Evolutionary conservation across 1,284 basidiomycete species (phyloP).

Genomic region (Fomitopsis palustris): DNA sequence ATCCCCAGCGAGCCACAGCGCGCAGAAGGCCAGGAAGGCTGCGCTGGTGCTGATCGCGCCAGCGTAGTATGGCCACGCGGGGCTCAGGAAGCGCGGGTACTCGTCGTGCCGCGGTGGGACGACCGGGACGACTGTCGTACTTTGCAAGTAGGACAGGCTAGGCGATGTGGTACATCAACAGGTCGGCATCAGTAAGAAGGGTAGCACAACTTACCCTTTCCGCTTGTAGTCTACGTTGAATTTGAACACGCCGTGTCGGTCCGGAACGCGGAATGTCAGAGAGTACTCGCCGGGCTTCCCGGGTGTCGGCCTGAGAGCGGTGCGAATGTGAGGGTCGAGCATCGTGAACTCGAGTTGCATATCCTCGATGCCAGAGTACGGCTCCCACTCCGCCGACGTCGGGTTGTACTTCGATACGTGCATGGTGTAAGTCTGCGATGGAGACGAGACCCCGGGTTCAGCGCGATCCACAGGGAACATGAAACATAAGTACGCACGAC

Average conservation of each 20-base stretch:
- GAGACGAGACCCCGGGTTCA: constrained; percentile 6
- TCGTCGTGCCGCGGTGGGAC: constrained; percentile 94
- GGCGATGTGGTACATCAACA: neutral
- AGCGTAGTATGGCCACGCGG: constrained; percentile 93
- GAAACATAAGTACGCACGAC: constrained; percentile 49
- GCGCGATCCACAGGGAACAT: neutral
- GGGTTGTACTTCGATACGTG: constrained; percentile 68
- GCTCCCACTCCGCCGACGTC: constrained; percentile 57
- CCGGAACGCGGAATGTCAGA: constrained; percentile 82
- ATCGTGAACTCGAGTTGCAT: constrained; percentile 96
- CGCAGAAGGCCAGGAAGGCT: constrained; percentile 82
- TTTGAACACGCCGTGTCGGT: constrained; percentile 97
- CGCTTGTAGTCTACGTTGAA: constrained; percentile 89
- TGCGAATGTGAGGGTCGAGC: constrained; percentile 93
- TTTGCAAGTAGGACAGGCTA: constrained; percentile 72
- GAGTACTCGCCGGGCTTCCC: constrained; percentile 66
- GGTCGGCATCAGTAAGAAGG: neutral
- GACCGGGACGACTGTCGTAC: constrained; percentile 78
- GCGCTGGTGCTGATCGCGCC: constrained; percentile 86
- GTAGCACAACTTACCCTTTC: constrained; percentile 59
- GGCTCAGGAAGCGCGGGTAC: constrained; percentile 90
- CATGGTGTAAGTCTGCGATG: constrained; percentile 67
- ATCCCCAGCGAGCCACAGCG: constrained; percentile 83
- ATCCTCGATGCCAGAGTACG: constrained; percentile 69
- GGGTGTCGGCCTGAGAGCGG: constrained; percentile 55